Evolutionary conservation across 495 filamentous ascomycete species (phyloP), one percentile per base, ranked within the genome.

Genomic region (Aspergillus leporis): DNA sequence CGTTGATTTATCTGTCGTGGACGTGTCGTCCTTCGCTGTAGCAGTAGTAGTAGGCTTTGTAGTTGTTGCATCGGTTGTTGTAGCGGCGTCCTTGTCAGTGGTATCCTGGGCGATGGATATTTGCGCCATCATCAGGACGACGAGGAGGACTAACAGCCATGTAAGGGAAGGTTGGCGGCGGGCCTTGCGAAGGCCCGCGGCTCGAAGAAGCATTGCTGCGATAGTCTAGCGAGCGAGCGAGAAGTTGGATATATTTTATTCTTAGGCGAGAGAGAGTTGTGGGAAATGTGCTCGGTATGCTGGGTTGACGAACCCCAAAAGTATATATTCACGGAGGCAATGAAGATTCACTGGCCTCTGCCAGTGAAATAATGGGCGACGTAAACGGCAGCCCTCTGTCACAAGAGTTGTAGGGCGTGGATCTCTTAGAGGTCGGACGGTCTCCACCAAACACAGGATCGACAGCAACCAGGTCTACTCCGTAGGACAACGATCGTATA

Each of bases 131-230:
- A 59, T 5, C 22, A 57, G 50, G 50, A 70, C 47, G 21, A 56
- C 45, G 31, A 75, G 13, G 6, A 74, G 9, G 8, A 74, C 38
- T 16, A 56, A 22, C 5, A 74, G 34, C 4, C 72, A 46, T 36
- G 70, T 36, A 19, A 25, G 64, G 16, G 48, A 66, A 60, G 62
- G 62, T 53, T 31, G 69, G 40, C 51, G 69, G 38, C 51, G 61
- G 68, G 68, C 67, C 53, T 61, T 61, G 63, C 34, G 60, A 56
- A 52, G 63, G 65, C 67, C 66, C 61, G 34, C 55, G 32, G 60
- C 61, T 34, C 61, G 48, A 41, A 60, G 25, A 43, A 62, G 51
- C 65, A 67, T 67, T 48, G 38, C 31, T 40, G 54, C 18, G 28
- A 36, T 47, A 30, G 21, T 50, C 22, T 31, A n/a, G 36, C 38